These are phyloP conservation scores for Boletus semigastroideus DNA, from an alignment of 1,284 basidiomycete species.

Conservation along the genomic window DNA sequence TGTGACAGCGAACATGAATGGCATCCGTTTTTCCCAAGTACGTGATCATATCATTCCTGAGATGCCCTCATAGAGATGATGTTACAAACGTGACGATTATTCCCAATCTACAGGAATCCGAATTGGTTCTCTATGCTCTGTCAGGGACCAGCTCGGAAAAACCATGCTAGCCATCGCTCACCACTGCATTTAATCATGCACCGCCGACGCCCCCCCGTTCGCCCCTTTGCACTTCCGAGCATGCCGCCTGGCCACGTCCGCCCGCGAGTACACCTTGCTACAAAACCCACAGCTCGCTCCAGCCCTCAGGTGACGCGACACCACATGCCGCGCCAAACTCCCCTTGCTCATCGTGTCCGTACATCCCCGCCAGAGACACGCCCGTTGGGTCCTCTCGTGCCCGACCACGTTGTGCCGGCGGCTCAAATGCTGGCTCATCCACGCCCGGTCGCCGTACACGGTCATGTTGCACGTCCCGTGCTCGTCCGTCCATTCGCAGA, in stretches of 20 bases:
- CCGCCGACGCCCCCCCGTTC: conserved; percentile 9
- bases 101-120: no score
- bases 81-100: background rate
- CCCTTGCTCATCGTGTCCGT: conserved; percentile 28
- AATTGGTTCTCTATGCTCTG: background rate
- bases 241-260: conserved; percentile 30
- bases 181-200: conserved; percentile 4
- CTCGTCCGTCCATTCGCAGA: conserved; percentile 29
- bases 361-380: conserved; percentile 24
- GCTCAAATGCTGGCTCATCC: conserved; percentile 28
- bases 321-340: conserved; percentile 25
- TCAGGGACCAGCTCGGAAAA: background rate
- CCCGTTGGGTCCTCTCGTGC: conserved; percentile 10
- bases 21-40: background rate
- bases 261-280: conserved; percentile 28
- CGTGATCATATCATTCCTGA: background rate
- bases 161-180: background rate
- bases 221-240: conserved; percentile 28
- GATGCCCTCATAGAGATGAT: no score
- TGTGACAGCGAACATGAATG: no score
- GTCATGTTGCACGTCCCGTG: conserved; percentile 24
- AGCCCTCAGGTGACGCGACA: conserved; percentile 24
- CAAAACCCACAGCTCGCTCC: conserved; percentile 26
- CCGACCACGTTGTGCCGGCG: conserved; percentile 20
- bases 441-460: conserved; percentile 18